A percentile compares a stretch with the other conserved stretches of the same genome.
Conservation (phyloP, 2,329 filamentous ascomycete species). For the Hirsutella rhossiliensis region DNA sequence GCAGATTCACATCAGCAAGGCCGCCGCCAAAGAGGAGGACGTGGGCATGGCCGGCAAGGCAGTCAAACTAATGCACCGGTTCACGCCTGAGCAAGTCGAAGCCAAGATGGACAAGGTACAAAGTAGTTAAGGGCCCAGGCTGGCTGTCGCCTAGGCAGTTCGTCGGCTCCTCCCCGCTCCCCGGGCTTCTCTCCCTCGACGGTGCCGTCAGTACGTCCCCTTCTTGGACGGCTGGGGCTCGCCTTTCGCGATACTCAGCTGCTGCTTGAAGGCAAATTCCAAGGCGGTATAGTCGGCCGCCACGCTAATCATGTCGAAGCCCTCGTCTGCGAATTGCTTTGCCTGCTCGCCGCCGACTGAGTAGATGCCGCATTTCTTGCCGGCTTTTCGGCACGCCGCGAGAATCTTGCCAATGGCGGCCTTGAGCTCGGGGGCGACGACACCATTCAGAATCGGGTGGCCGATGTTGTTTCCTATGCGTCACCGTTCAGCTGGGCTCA, state of each 20-base stretch:
- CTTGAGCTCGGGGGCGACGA: slow-evolving; percentile 45
- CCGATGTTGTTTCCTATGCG: slow-evolving; percentile 44
- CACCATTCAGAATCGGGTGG: slow-evolving; percentile 46
- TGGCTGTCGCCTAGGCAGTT: too few relatives aligned
- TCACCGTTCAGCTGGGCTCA: slow-evolving; percentile 3
- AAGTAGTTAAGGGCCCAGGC: slow-evolving; percentile 5
- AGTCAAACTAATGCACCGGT: slow-evolving; percentile 67
- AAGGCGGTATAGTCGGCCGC: slow-evolving; percentile 44
- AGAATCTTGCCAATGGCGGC: slow-evolving; percentile 47
- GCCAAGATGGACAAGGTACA: slow-evolving; percentile 55
- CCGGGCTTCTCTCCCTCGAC: background rate
- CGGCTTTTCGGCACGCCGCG: slow-evolving; percentile 43
- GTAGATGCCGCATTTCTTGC: slow-evolving; percentile 55
- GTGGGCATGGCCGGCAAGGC: slow-evolving; percentile 45
- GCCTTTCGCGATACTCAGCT: slow-evolving; percentile 34
- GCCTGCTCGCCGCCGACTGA: slow-evolving; percentile 44
- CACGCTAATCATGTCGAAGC: slow-evolving; percentile 50
- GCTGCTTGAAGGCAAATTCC: slow-evolving; percentile 28
- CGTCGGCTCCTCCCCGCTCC: too few relatives aligned
- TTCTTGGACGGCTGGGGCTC: slow-evolving; percentile 21
- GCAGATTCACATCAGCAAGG: slow-evolving; percentile 54
- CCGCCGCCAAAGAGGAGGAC: slow-evolving; percentile 34
- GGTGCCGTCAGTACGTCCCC: slow-evolving; percentile 26
- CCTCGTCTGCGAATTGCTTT: slow-evolving; percentile 38
- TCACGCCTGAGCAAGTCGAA: slow-evolving; percentile 54